Conservation (phyloP, 1,284 basidiomycete species). For the Paramarasmius palmivorus region DNA sequence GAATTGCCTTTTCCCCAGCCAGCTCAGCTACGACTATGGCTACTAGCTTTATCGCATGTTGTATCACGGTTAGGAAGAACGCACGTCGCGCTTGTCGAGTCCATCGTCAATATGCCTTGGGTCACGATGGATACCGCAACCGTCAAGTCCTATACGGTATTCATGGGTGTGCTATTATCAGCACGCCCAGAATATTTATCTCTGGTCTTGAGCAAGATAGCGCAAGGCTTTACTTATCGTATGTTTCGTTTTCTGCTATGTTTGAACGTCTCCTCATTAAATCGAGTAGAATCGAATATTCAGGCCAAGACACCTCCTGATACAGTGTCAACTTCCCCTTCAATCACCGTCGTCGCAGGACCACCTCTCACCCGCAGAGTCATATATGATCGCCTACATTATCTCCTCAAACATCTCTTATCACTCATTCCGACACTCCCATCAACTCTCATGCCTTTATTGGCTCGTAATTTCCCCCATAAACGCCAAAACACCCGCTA, state of each 20-base stretch:
- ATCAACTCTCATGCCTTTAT: constrained; percentile 81
- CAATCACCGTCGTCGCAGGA: no score
- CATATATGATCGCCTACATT: constrained; percentile 88
- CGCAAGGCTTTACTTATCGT: constrained; percentile 90
- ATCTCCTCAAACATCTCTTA: constrained; percentile 82
- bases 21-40: constrained; percentile 69
- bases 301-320: constrained; percentile 62
- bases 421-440: constrained; percentile 89
- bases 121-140: constrained; percentile 82
- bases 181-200: constrained; percentile 93
- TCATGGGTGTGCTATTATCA: constrained; percentile 90
- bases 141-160: constrained; percentile 84
- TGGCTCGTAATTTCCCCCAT: constrained; percentile 88
- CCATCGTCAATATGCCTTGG: constrained; percentile 91
- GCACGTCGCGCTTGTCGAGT: constrained; percentile 85
- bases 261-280: background rate
- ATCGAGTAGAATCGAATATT: constrained; percentile 63
- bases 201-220: constrained; percentile 78
- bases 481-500: constrained; percentile 83
- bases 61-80: constrained; percentile 79
- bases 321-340: constrained; percentile 26
- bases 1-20: constrained; percentile 42
- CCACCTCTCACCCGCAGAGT: constrained; percentile 74
- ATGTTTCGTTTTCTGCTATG: constrained; percentile 34
- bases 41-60: constrained; percentile 75